These are phyloP conservation scores for Amanita polypyramis DNA, from an alignment of 768 basidiomycete species.

Conservation along the genomic window DNA sequence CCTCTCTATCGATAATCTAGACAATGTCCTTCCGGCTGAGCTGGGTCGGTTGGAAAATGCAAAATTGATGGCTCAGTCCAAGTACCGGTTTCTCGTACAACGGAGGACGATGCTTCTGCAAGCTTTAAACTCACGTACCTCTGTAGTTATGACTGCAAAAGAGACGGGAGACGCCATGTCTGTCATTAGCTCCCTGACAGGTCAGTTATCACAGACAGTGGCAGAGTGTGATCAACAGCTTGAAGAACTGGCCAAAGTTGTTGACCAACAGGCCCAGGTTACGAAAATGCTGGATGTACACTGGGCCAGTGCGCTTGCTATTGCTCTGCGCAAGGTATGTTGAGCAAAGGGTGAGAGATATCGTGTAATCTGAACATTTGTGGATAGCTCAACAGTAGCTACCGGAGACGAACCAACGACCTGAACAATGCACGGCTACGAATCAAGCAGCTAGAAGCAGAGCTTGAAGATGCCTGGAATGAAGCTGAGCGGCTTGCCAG, in stretches of 20 bases:
- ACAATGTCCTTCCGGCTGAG: conserved; percentile 48
- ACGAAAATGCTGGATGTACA: conserved; percentile 50
- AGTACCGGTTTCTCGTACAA: conserved; percentile 58
- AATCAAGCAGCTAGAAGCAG: conserved; percentile 50
- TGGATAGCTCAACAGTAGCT: conserved; percentile 54
- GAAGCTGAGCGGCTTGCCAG: conserved; percentile 64
- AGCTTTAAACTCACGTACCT: conserved; percentile 47
- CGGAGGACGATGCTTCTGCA: conserved; percentile 63
- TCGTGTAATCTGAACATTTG: not conserved
- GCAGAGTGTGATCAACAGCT: conserved; percentile 48
- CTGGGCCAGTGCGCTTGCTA: conserved; percentile 64
- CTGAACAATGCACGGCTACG: conserved; percentile 35
- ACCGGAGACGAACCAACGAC: conserved; percentile 53
- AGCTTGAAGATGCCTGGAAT: conserved; percentile 74
- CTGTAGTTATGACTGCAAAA: conserved; percentile 19
- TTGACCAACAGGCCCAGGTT: conserved; percentile 60
- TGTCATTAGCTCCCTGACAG: conserved; percentile 32
- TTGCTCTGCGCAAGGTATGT: conserved; percentile 61
- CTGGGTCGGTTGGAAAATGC: conserved; percentile 42
- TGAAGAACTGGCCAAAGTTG: conserved; percentile 44
- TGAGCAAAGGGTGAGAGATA: not conserved
- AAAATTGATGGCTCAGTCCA: conserved; percentile 47
- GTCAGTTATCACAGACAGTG: conserved; percentile 51
- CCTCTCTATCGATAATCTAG: conserved; percentile 51
- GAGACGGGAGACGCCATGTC: conserved; percentile 26